Base-by-base conservation (phyloP, 768 basidiomycete species). In the Pleurotus sapidus region DNA sequence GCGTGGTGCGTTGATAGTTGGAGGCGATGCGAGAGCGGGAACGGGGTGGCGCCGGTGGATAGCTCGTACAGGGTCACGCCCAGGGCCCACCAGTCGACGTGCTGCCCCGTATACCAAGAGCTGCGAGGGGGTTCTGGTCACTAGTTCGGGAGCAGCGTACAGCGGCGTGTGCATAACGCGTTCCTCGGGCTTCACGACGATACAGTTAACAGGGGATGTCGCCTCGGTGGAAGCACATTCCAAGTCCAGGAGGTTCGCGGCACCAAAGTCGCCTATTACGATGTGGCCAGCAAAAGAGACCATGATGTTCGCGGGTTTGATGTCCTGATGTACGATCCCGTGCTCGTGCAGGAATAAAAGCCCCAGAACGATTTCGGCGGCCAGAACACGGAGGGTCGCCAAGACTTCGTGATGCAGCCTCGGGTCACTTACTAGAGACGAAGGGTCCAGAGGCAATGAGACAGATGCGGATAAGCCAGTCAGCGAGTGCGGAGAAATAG, bases 291-390 rank as follows among this genome's bases (percentile, higher is more conserved):
- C 69, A 11, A 68, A 67, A 14, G 78, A 77, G 59, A 83, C 73
- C 56, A 88, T 74, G 23, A 89, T 73, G 66, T 88, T 89, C 54
- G 78, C 75, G 2, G 87, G 86, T 62, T 86, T 87, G 70, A 89
- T 81, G 63, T 87, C 86, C 40, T 84, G 82, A 62, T 88, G 86
- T 39, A 88, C 82, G 65, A 87, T 83, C 23, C 86, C 85, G 60
- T 78, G 76, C 56, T 77, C 73, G 64, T 87, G 87, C 1, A 88
- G 64, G 53, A 69, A 73, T 24, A 68, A 57, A 9, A 77, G 50
- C 15, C 71, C 75, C 7, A 77, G 61, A 5, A 69, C 63, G 18
- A 74, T 60, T 57, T 73, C 73, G 2, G 69, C 70, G 15, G 67
- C 61, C 11, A 75, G 58, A 15, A 73, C 57, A 27, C 65, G 68